A percentile compares a stretch with the other conserved stretches of the same genome.
Conservation (phyloP, 768 basidiomycete species). For the Trametes gibbosa region DNA sequence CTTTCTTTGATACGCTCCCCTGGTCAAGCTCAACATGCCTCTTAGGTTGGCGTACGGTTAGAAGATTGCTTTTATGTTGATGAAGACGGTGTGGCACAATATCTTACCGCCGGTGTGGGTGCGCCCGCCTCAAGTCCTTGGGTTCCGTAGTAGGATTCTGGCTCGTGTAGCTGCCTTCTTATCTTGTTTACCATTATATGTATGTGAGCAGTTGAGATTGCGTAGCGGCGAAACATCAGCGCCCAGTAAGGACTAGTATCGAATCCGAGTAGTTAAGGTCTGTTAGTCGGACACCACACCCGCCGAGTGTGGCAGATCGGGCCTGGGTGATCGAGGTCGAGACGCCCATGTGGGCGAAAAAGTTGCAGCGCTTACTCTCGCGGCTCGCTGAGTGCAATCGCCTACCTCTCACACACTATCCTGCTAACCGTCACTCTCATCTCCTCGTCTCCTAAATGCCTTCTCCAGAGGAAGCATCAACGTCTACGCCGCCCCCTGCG, state of each 20-base stretch:
- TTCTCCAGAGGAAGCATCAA: conserved; percentile 58
- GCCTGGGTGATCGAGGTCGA: not conserved
- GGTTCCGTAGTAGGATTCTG: conserved; percentile 27
- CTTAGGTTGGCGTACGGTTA: conserved; percentile 70
- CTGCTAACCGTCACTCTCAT: not conserved
- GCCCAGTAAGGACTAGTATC: too few relatives aligned
- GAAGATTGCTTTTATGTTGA: conserved; percentile 82
- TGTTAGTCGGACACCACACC: too few relatives aligned
- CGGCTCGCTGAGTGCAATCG: not conserved
- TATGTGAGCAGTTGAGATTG: too few relatives aligned
- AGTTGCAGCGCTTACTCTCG: conserved; percentile 6
- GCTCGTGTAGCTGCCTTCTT: not conserved
- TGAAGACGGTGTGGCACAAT: conserved; percentile 48
- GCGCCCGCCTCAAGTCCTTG: conserved; percentile 47
- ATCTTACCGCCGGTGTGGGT: conserved; percentile 65
- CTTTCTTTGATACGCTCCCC: not conserved
- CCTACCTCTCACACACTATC: not conserved
- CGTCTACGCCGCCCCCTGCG: conserved; percentile 34
- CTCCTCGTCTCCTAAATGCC: conserved; percentile 44
- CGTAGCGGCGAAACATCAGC: not conserved
- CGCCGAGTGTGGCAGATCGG: too few relatives aligned
- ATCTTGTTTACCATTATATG: too few relatives aligned
- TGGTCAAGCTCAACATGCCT: not conserved
- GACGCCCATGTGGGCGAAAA: conserved; percentile 1
- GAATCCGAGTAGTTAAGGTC: too few relatives aligned